Evolutionary conservation across 2,329 filamentous ascomycete genomes (phyloP).

Genomic region (Paracamarosporium sp.): DNA sequence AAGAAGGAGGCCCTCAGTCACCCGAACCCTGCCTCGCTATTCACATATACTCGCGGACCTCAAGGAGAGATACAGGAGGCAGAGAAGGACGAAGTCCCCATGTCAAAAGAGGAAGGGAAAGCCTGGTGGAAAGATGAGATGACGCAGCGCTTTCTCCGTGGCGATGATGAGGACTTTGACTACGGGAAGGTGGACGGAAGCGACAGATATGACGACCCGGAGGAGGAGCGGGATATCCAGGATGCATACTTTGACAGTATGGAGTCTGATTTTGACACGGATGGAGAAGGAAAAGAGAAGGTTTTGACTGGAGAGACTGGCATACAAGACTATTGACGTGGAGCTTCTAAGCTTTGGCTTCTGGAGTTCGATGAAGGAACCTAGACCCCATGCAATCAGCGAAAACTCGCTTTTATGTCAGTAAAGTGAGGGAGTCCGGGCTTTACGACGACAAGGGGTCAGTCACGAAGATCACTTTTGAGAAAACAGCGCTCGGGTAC

Average conservation of each 20-base stretch:
- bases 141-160: conserved; percentile 74
- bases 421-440: too few relatives aligned
- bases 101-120: conserved; percentile 70
- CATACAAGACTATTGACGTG: conserved; percentile 54
- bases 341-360: background rate
- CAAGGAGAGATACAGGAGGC: conserved; percentile 65
- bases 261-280: conserved; percentile 70
- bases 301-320: conserved; percentile 54
- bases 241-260: conserved; percentile 84
- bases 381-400: too few relatives aligned
- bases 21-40: conserved; percentile 58
- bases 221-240: conserved; percentile 67
- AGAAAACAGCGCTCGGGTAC: too few relatives aligned
- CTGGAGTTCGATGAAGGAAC: background rate
- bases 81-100: conserved; percentile 63
- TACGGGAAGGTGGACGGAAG: conserved; percentile 74
- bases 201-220: conserved; percentile 73
- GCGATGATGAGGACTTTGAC: conserved; percentile 79
- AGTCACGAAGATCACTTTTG: too few relatives aligned
- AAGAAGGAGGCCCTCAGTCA: conserved; percentile 70
- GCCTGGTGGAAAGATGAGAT: conserved; percentile 76
- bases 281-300: conserved; percentile 49
- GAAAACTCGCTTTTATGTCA: too few relatives aligned
- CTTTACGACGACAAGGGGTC: too few relatives aligned
- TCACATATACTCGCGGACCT: conserved; percentile 58